phyloP scores from a whole-genome alignment of 2,329 filamentous ascomycete species.

The Aspergillus aculeatus region DNA sequence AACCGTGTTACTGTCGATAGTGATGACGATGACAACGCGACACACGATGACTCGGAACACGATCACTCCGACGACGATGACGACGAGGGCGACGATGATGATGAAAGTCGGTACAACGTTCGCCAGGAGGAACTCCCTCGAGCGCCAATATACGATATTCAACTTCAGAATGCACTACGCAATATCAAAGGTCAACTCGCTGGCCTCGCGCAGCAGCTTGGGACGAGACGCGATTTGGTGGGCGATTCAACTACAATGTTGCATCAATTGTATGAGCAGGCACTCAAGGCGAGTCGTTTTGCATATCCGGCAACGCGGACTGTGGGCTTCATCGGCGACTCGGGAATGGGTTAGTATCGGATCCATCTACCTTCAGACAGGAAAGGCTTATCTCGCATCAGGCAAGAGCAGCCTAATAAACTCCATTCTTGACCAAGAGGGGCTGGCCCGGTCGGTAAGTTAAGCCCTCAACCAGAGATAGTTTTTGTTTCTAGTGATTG shows the following conservation, averaged over 20 bases:
- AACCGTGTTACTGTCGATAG: neutral
- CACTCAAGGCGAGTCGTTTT: slow-evolving; percentile 10
- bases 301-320: slow-evolving; percentile 13
- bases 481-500: too few relatives aligned
- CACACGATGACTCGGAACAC: neutral
- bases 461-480: too few relatives aligned
- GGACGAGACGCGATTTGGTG: neutral
- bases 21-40: slow-evolving; percentile 4
- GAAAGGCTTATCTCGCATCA: neutral
- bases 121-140: slow-evolving; percentile 14
- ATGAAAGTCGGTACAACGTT: slow-evolving; percentile 7
- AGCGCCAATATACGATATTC: slow-evolving; percentile 19
- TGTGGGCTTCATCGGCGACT: slow-evolving; percentile 20
- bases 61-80: neutral
- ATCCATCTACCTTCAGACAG: too few relatives aligned
- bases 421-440: slow-evolving; percentile 9
- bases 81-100: neutral
- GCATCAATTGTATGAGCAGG: slow-evolving; percentile 9
- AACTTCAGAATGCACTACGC: slow-evolving; percentile 14
- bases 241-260: slow-evolving; percentile 4
- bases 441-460: slow-evolving; percentile 10
- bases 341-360: slow-evolving; percentile 13
- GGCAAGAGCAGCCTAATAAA: slow-evolving; percentile 15
- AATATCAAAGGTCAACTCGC: slow-evolving; percentile 8
- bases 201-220: slow-evolving; percentile 6